Base-by-base conservation (phyloP, 192 early-diverging fungal genomes). In the Allomyces arbusculus region DNA sequence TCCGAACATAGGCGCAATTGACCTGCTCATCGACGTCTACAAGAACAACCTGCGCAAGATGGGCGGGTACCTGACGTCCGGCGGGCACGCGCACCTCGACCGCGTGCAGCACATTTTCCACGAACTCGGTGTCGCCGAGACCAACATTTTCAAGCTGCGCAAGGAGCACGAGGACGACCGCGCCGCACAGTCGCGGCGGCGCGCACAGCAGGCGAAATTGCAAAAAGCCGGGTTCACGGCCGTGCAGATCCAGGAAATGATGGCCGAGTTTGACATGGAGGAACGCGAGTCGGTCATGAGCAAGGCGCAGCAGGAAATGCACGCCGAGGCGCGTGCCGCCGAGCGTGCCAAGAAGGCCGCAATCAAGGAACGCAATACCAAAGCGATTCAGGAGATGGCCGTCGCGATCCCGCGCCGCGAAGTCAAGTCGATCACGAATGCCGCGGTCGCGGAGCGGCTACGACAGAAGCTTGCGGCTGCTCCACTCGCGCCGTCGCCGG, bases 31-130 rank as follows among this genome's bases (percentile, higher is more conserved):
- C 62, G 82, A 80, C 11, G 69, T 84, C n/a, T 85, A 82, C 80
- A 82, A 81, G 63, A 62, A 69, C 26, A 75, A 79, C 28, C 44
- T 83, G 61, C 66, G 62, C 33, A 44, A 62, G 11, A 80, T 84
- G 28, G 86, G 84, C 23, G 91, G 91, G 10, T 99, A 99, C 66
- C 82, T 99, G 24, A 90, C 93, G 62, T 82, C 95, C 67, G 82
- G 79, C 58, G 95, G 95, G n/a, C 75, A 77, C 24, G 79, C 84
- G 61, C 70, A 80, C 28, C 66, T 84, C 43, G 23, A 65, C 11
- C 69, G 74, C 11, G 75, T 76, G 7, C 70, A 82, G 66, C 33
- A 64, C 43, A 63, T 85, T 22, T 69, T 85, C 66, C 65, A 24
- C n/a, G 79, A 78, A 23, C 71, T 85, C 11, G 80, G 82, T 2